These are phyloP conservation scores for Aspergillus avenaceus DNA, from an alignment of 495 filamentous ascomycete genomes.

Conservation along the genomic window DNA sequence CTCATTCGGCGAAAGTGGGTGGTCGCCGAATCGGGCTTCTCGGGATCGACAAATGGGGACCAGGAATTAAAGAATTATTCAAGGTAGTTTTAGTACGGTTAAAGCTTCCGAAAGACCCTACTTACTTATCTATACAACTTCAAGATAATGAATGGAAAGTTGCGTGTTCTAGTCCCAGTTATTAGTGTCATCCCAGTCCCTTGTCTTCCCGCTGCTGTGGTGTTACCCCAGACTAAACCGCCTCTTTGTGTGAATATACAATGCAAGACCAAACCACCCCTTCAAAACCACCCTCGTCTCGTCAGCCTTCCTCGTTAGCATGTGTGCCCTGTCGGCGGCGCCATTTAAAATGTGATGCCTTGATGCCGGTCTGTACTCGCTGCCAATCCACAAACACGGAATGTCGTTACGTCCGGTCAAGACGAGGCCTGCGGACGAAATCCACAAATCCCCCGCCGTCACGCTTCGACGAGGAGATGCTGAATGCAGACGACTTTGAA, in stretches of 20 bases:
- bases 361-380: slow-evolving; percentile 34
- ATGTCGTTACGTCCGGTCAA: slow-evolving; percentile 25
- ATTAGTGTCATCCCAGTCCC: neutral
- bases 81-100: neutral
- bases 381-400: slow-evolving; percentile 16
- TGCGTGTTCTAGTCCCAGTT: neutral
- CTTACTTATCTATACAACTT: neutral
- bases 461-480: slow-evolving; percentile 13
- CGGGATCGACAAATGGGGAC: slow-evolving; percentile 11
- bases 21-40: slow-evolving; percentile 22
- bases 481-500: slow-evolving; percentile 9
- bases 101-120: neutral
- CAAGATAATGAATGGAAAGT: neutral
- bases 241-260: neutral
- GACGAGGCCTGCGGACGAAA: slow-evolving; percentile 32
- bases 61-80: neutral
- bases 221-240: neutral
- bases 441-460: neutral
- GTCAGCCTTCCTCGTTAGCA: slow-evolving; percentile 38
- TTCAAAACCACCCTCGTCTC: neutral
- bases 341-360: slow-evolving; percentile 55
- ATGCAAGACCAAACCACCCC: slow-evolving; percentile 10
- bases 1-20: neutral
- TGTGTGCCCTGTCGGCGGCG: slow-evolving; percentile 54
- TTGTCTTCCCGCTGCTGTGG: no score